Evolutionary conservation across 257 asterid genomes (phyloP).

Genomic region (Prunella vulgaris): DNA sequence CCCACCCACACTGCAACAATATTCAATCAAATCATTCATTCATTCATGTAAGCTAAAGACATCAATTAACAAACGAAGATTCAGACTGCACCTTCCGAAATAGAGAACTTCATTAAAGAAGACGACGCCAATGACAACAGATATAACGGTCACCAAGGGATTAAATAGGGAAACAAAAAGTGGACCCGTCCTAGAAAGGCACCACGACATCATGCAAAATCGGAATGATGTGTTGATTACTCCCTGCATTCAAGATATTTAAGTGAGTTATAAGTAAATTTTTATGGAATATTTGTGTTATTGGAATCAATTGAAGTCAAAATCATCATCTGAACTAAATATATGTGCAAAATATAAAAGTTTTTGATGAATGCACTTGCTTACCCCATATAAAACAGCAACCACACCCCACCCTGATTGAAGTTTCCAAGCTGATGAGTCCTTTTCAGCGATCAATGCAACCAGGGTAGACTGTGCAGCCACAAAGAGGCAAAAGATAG

Average conservation of each 20-base stretch:
- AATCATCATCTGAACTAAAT: background rate
- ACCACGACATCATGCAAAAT: conserved; percentile 51
- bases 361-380: background rate
- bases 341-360: background rate
- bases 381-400: conserved; percentile 42
- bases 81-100: conserved; percentile 40
- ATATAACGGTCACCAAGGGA: conserved; percentile 44
- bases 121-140: conserved; percentile 36
- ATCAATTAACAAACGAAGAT: background rate
- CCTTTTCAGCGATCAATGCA: conserved; percentile 38
- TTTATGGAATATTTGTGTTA: background rate
- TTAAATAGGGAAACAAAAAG: conserved; percentile 55
- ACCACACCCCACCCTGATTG: conserved; percentile 32
- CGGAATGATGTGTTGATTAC: conserved; percentile 40
- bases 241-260: conserved; percentile 29
- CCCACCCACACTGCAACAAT: conserved; percentile 41
- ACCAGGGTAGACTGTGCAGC: conserved; percentile 38
- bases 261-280: background rate
- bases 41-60: background rate
- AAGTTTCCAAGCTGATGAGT: conserved; percentile 43
- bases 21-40: background rate
- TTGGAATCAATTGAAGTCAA: background rate
- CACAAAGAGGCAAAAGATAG: conserved; percentile 41
- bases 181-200: conserved; percentile 53
- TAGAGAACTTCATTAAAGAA: conserved; percentile 43